These are phyloP conservation scores for Candida sp. DNA, from an alignment of 1,139 yeast species.

Conservation along the genomic window DNA sequence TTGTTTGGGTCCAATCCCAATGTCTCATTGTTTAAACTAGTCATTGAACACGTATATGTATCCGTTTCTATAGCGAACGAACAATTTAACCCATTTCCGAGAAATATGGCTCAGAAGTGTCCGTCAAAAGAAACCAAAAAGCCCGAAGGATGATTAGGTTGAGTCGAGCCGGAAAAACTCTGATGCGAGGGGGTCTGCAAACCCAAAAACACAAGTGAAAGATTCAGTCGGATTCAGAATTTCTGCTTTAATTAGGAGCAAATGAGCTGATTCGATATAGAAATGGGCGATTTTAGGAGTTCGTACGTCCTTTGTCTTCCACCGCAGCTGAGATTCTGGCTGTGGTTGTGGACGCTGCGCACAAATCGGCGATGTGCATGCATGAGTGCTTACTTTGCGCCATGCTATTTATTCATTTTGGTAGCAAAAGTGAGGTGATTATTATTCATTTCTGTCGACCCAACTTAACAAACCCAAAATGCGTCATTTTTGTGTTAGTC, in stretches of 20 bases:
- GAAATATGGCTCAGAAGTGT: too few species aligned
- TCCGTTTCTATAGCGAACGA: too few species aligned
- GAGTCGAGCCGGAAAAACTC: neutral
- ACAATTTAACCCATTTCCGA: too few species aligned
- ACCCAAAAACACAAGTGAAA: neutral
- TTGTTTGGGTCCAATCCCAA: neutral
- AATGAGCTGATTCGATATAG: constrained; percentile 3
- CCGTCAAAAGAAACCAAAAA: neutral
- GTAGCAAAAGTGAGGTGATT: constrained; percentile 8
- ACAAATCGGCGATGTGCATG: neutral
- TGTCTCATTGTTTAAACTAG: too few species aligned
- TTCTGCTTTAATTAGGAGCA: neutral
- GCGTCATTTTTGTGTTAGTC: too few species aligned
- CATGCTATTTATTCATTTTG: neutral
- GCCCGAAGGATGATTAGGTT: neutral
- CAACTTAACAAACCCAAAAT: too few species aligned
- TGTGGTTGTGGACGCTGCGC: neutral
- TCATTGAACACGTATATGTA: too few species aligned
- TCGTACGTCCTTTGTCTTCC: neutral
- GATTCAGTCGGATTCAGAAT: too few species aligned
- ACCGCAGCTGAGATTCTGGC: neutral
- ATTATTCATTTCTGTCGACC: neutral
- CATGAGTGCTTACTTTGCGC: neutral
- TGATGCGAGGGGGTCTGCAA: neutral
- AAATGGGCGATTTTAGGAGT: neutral